Evolutionary conservation across 371 early-diverging fungal species (phyloP).

Genomic region (Mucor velutinosus): DNA sequence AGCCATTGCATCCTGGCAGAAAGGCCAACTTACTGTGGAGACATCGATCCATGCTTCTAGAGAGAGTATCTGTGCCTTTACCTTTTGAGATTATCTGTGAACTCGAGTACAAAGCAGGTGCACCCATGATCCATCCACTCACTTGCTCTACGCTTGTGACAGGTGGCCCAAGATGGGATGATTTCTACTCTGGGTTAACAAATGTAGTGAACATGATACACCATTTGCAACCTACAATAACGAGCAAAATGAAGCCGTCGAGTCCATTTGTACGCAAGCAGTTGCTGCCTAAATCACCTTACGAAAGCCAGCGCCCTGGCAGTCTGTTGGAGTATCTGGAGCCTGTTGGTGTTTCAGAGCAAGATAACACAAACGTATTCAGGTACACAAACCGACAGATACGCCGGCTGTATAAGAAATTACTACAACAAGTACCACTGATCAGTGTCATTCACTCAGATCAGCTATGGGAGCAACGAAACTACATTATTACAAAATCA

Average conservation of each 20-base stretch:
- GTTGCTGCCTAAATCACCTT: slow-evolving; percentile 15
- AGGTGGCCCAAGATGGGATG: slow-evolving; percentile 41
- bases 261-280: slow-evolving; percentile 9
- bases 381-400: slow-evolving; percentile 17
- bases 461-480: slow-evolving; percentile 21
- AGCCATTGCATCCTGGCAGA: slow-evolving; percentile 48
- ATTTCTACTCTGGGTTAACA: slow-evolving; percentile 26
- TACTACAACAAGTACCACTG: slow-evolving; percentile 32
- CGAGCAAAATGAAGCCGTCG: background rate
- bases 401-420: slow-evolving; percentile 29
- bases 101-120: slow-evolving; percentile 40
- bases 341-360: background rate
- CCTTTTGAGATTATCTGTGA: slow-evolving; percentile 46
- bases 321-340: slow-evolving; percentile 14
- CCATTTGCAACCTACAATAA: slow-evolving; percentile 1
- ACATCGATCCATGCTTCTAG: slow-evolving; percentile 36
- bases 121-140: slow-evolving; percentile 12
- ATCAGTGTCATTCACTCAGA: slow-evolving; percentile 14
- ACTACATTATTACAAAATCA: slow-evolving; percentile 20
- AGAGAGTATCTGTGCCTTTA: slow-evolving; percentile 27
- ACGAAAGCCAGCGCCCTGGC: slow-evolving; percentile 9
- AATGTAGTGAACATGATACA: slow-evolving; percentile 1
- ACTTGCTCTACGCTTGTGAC: background rate
- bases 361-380: background rate
- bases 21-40: slow-evolving; percentile 49